These are phyloP conservation scores for Microcos paniculata DNA, from an alignment of 345 rosid species.

Conservation along the genomic window DNA sequence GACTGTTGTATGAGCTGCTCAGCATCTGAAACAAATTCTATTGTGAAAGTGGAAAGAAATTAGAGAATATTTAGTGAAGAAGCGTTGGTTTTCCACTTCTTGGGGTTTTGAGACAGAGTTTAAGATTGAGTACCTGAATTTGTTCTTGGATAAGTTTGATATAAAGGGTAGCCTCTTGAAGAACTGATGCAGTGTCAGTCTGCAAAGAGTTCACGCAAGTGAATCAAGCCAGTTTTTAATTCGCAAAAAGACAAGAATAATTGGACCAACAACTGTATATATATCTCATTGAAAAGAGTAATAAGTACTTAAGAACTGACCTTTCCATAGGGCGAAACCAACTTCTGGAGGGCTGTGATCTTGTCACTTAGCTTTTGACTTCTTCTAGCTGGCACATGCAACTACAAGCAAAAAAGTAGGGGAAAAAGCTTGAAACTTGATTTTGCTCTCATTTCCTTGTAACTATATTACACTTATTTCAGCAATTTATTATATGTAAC, in stretches of 20 bases:
- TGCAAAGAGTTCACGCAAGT: slow-evolving; percentile 27
- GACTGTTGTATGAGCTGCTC: slow-evolving; percentile 32
- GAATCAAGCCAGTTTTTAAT: not conserved
- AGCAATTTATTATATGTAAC: too few relatives aligned
- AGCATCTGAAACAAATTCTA: slow-evolving; percentile 50
- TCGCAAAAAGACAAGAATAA: not conserved
- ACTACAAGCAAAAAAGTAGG: not conserved
- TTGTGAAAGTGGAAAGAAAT: not conserved
- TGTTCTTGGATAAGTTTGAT: slow-evolving; percentile 64
- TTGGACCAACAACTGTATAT: too few relatives aligned
- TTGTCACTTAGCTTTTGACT: slow-evolving; percentile 67
- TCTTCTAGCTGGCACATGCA: slow-evolving; percentile 39
- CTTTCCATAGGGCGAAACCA: slow-evolving; percentile 80
- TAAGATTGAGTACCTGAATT: slow-evolving; percentile 40
- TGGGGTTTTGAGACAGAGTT: not conserved
- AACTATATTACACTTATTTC: not conserved
- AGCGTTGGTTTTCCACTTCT: too few relatives aligned
- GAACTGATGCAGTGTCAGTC: slow-evolving; percentile 80
- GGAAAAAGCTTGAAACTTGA: not conserved
- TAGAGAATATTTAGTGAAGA: not conserved
- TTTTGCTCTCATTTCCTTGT: not conserved
- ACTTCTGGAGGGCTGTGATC: slow-evolving; percentile 63
- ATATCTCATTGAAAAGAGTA: too few relatives aligned
- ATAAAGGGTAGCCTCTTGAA: slow-evolving; percentile 59
- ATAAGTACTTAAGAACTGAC: slow-evolving; percentile 22